Percentiles rank a stretch among this genome's conserved stretches.
Evolutionary conservation across 352 stramenopile genomes (phyloP).

Genomic region (Phytophthora agathidicida): DNA sequence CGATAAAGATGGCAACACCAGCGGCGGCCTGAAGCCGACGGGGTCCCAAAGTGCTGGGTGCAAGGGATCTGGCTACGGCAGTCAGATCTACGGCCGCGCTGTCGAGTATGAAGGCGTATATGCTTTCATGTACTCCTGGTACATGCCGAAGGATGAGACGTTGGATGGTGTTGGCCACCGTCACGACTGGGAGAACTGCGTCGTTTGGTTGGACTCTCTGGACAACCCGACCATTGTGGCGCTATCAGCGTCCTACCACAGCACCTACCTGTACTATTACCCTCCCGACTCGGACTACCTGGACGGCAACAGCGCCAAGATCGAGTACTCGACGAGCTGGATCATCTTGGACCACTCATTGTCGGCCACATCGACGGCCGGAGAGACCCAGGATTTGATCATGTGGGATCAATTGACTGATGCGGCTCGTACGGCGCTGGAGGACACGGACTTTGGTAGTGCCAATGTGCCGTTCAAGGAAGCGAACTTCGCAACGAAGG

Average conservation of each 20-base stretch:
- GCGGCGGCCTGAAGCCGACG: conserved; percentile 25
- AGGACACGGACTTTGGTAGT: conserved; percentile 31
- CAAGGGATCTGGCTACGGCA: conserved; percentile 23
- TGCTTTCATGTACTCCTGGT: conserved; percentile 48
- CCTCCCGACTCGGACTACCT: conserved; percentile 7
- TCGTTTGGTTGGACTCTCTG: conserved; percentile 43
- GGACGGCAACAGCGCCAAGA: conserved; percentile 12
- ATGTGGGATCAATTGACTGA: conserved; percentile 30
- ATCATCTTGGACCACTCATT: conserved; percentile 7
- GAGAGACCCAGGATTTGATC: conserved; percentile 28
- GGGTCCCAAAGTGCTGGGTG: conserved; percentile 27
- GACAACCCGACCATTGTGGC: conserved; percentile 9
- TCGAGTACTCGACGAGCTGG: conserved; percentile 25
- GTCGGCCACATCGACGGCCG: conserved; percentile 5
- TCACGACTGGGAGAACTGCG: conserved; percentile 51
- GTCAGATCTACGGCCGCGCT: conserved; percentile 37
- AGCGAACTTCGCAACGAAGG: conserved; percentile 31
- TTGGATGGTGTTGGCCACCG: conserved; percentile 29
- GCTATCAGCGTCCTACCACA: conserved; percentile 17
- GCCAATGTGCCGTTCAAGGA: conserved; percentile 43
- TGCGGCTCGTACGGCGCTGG: conserved; percentile 20
- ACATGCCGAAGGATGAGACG: conserved; percentile 54
- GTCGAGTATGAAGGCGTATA: conserved; percentile 29
- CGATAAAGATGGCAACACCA: conserved; percentile 31
- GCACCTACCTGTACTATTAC: conserved; percentile 11